Percentiles rank a stretch among this genome's conserved stretches.
Evolutionary conservation across 495 filamentous ascomycete species (phyloP).

Genomic region (Astrothelium macrocarpum): DNA sequence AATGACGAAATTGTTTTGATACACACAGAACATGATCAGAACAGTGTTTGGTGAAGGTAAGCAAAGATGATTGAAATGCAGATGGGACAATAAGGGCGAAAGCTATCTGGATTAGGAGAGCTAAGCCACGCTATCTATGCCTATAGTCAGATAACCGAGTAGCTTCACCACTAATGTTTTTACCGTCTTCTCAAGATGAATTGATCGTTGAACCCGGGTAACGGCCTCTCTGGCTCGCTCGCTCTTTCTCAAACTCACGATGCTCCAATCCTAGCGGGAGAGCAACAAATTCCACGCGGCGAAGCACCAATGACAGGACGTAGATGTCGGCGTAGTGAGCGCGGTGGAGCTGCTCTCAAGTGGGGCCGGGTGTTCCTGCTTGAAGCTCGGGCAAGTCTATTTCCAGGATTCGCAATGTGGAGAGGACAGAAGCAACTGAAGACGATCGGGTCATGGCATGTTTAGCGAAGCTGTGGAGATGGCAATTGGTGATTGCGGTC

Average conservation of each 20-base stretch:
- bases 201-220: background rate
- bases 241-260: too few species aligned
- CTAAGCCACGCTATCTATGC: background rate
- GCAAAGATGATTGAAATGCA: background rate
- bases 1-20: conserved; percentile 6
- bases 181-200: background rate
- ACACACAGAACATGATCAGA: background rate
- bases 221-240: background rate
- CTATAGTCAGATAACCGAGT: background rate
- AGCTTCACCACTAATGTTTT: background rate
- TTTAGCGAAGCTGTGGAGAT: background rate
- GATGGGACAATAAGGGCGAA: background rate
- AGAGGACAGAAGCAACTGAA: background rate
- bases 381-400: background rate
- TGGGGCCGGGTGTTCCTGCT: background rate
- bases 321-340: background rate
- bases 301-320: background rate
- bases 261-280: background rate
- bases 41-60: background rate
- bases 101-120: background rate
- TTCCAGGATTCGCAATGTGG: background rate
- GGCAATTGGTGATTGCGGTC: background rate
- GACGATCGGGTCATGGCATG: background rate
- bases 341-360: background rate
- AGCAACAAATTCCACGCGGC: background rate